Evolutionary conservation across 768 basidiomycete species (phyloP), one percentile per base, ranked within the genome.

Genomic region (Ramaria rubella): DNA sequence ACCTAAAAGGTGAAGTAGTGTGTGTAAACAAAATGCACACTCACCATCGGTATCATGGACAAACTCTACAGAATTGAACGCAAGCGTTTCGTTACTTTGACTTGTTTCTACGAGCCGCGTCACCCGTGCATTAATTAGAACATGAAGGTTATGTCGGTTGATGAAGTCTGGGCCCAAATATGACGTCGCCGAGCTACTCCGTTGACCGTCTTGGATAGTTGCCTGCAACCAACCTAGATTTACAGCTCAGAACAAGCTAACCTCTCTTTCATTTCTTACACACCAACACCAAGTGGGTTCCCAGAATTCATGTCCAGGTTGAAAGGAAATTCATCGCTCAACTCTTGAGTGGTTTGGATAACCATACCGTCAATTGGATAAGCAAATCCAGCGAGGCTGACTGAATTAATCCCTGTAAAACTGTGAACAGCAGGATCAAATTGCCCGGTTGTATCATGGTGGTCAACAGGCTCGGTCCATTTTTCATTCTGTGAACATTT

Each of bases 271-370:
- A 17, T 31, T 26, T 19, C 23, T 12, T 14, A 57, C 70, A 50
- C 31, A 76, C 77, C 71, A 42, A 77, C 49, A 3, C 78, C 78
- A 7, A 77, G 53, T 0, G 70, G 69, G 9, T 62, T 65, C 14
- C 79, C 78, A 27, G 71, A 69, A 58, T 78, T 77, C 56, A 67
- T 66, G 60, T 79, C 79, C 12, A 64, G 33, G 58, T 74, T 75
- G 60, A 67, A 77, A 2, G 72, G 67, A 58, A 73, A 78, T 40
- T 72, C 69, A 23, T 72, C 69, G 14, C 17, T 15, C 4, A 72
- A 58, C 49, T 75, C 65, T 30, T 66, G 31, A 0, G 72, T 70
- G 1, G 76, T 71, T 19, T 45, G 36, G 4, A 59, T 19, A n/a
- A 76, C 68, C 3, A 65, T 67, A 1, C 58, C 53, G 52, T 74